Evolutionary conservation across 768 basidiomycete genomes (phyloP).

Genomic region (Leucosporidium yakuticum): DNA sequence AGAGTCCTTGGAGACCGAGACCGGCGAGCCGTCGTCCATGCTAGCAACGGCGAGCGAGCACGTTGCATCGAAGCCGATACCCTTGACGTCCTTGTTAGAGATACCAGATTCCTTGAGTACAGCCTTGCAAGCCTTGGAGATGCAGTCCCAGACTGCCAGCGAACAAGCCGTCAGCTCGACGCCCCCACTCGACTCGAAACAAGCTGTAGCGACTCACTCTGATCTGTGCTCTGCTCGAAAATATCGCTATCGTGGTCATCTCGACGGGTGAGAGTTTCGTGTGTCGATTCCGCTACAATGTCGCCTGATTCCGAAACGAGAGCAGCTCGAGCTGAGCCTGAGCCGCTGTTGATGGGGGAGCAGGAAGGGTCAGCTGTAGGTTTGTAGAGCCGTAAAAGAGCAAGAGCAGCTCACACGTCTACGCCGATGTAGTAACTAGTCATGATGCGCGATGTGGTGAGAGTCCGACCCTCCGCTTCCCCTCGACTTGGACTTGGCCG

Average conservation of each 20-base stretch:
- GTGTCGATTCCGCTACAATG: conserved; percentile 68
- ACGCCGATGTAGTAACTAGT: conserved; percentile 48
- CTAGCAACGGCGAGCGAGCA: conserved; percentile 88
- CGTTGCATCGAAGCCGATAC: conserved; percentile 68
- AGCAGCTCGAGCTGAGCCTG: conserved; percentile 83
- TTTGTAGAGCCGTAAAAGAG: no score
- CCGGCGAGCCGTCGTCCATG: conserved; percentile 58
- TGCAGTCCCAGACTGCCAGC: conserved; percentile 38
- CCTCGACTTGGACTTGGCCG: no score
- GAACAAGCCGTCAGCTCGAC: not conserved
- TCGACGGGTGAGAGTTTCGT: conserved; percentile 78
- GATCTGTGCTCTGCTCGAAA: conserved; percentile 88
- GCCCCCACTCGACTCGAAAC: not conserved
- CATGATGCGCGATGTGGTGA: not conserved
- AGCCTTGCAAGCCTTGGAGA: conserved; percentile 43
- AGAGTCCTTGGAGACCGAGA: conserved; percentile 65
- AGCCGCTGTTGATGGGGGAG: conserved; percentile 57
- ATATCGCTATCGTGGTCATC: conserved; percentile 78
- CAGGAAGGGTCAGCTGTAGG: not conserved
- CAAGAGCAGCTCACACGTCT: conserved; percentile 45
- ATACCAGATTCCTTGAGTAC: conserved; percentile 59
- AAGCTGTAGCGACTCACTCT: conserved; percentile 62
- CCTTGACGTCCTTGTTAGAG: conserved; percentile 61
- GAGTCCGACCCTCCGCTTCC: no score
- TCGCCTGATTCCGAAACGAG: conserved; percentile 53